These are phyloP conservation scores for Exophiala lecanii-corni DNA, from an alignment of 2,329 filamentous ascomycete species.

Conservation along the genomic window DNA sequence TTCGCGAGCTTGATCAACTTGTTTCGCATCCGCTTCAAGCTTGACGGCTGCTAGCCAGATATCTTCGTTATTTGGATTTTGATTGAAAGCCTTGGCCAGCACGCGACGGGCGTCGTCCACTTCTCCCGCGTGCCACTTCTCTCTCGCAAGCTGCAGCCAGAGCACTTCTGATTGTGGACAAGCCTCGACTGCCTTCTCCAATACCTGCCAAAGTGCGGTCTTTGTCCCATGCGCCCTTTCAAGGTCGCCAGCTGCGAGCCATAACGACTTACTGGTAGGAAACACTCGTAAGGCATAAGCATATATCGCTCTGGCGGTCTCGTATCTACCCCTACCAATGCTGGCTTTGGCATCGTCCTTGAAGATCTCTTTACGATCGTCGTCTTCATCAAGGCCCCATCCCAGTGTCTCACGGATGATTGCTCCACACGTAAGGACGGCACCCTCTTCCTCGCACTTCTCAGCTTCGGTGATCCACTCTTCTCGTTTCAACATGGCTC, in stretches of 20 bases:
- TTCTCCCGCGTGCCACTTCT: constrained; percentile 86
- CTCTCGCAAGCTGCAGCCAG: constrained; percentile 94
- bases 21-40: constrained; percentile 83
- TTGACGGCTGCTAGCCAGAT: constrained; percentile 97
- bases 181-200: constrained; percentile 90
- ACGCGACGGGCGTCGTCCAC: constrained; percentile 82
- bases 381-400: constrained; percentile 90
- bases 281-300: constrained; percentile 87
- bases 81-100: constrained; percentile 83
- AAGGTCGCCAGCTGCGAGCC: constrained; percentile 84
- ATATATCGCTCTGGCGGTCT: constrained; percentile 90
- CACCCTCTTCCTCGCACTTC: constrained; percentile 88
- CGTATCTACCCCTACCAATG: constrained; percentile 75
- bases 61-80: constrained; percentile 94
- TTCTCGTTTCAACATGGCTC: constrained; percentile 93
- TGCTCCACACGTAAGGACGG: constrained; percentile 75
- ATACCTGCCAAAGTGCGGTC: constrained; percentile 74
- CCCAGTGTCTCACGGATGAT: constrained; percentile 92
- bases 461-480: constrained; percentile 96
- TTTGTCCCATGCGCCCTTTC: constrained; percentile 84
- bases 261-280: constrained; percentile 78
- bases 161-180: constrained; percentile 86
- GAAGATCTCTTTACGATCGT: constrained; percentile 94
- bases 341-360: constrained; percentile 84
- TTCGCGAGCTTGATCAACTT: constrained; percentile 74